These are phyloP conservation scores for Phytomonas francai DNA, from an alignment of 208 protist genomes.

Conservation along the genomic window DNA sequence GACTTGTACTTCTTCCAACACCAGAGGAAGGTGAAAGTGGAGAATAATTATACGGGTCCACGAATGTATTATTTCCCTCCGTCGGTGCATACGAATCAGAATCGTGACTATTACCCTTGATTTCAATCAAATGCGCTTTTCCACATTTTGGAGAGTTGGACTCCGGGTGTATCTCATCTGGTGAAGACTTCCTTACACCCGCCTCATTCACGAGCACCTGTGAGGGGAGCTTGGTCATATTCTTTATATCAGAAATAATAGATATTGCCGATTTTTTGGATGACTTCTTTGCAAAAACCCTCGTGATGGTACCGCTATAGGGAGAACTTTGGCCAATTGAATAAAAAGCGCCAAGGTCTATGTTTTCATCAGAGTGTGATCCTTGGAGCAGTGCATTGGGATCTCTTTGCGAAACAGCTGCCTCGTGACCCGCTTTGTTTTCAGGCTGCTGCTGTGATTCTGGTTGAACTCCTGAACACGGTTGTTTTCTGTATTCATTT, in stretches of 20 bases:
- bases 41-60: neutral
- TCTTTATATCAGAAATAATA: neutral
- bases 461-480: constrained; percentile 12
- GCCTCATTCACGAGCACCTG: neutral
- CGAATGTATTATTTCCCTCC: neutral
- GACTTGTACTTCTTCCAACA: neutral
- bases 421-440: neutral
- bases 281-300: neutral
- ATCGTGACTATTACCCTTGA: neutral
- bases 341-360: neutral
- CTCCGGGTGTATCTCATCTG: neutral
- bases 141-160: neutral
- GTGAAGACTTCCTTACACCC: neutral
- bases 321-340: neutral
- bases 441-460: neutral
- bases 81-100: neutral
- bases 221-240: neutral
- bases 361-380: neutral
- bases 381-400: neutral
- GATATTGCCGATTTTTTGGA: neutral
- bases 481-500: constrained; percentile 27
- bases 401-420: neutral
- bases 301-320: neutral
- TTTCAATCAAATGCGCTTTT: neutral
- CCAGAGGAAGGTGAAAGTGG: neutral